Conservation (phyloP, 2,329 filamentous ascomycete genomes). For the Mycocentrospora acerina region DNA sequence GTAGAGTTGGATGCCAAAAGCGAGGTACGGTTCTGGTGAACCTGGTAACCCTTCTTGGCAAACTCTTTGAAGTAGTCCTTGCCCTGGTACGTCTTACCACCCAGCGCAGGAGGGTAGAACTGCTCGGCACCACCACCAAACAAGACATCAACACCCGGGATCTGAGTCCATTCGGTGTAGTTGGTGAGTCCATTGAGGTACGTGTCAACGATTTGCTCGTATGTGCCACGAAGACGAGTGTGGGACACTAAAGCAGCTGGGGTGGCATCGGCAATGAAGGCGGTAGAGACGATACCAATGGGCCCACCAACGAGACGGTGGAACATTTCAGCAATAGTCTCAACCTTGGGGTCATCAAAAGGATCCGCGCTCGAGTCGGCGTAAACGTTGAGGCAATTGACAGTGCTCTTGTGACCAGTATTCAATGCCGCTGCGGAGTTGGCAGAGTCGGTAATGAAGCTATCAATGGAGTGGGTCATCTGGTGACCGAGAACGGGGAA, state of each 20-base stretch:
- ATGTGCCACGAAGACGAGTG: conserved; percentile 68
- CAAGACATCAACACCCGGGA: conserved; percentile 68
- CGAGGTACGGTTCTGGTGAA: conserved; percentile 74
- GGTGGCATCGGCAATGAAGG: conserved; percentile 78
- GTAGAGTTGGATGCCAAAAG: conserved; percentile 60
- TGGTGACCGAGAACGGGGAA: conserved; percentile 86
- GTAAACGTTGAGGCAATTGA: conserved; percentile 81
- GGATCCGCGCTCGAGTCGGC: conserved; percentile 71
- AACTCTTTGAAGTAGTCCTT: conserved; percentile 75
- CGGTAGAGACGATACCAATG: conserved; percentile 71
- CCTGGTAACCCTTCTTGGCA: conserved; percentile 67
- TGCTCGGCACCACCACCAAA: conserved; percentile 83
- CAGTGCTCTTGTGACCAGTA: conserved; percentile 79
- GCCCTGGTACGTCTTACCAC: conserved; percentile 64
- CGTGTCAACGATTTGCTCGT: conserved; percentile 73
- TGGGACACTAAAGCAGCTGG: conserved; percentile 65
- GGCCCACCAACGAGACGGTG: conserved; percentile 65
- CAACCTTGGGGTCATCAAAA: conserved; percentile 84
- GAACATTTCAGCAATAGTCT: conserved; percentile 79
- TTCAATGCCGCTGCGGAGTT: conserved; percentile 83
- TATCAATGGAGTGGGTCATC: conserved; percentile 84
- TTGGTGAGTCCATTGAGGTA: conserved; percentile 75
- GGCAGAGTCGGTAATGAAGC: conserved; percentile 83
- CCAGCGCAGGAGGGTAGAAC: conserved; percentile 61
- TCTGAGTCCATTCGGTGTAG: conserved; percentile 78